These are phyloP conservation scores for Fragilariopsis cylindrus DNA, from an alignment of 108 stramenopile species.

Conservation along the genomic window DNA sequence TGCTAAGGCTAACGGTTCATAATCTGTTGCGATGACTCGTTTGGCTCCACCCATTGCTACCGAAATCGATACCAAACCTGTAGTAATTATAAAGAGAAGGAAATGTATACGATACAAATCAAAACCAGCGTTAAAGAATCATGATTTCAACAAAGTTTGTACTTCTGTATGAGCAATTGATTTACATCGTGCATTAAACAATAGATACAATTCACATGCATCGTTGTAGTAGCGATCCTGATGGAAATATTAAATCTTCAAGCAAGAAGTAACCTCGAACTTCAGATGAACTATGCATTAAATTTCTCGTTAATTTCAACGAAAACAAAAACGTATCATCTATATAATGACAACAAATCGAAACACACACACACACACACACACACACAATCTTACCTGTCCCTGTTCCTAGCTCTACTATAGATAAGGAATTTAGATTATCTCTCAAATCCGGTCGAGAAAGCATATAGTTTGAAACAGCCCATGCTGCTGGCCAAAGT, in stretches of 20 bases:
- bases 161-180: too few species aligned
- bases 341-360: too few species aligned
- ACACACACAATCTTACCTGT: slow-evolving; percentile 16
- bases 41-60: slow-evolving; percentile 43
- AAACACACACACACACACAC: too few species aligned
- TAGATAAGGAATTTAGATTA: slow-evolving; percentile 6
- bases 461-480: slow-evolving; percentile 46
- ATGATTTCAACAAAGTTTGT: too few species aligned
- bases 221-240: slow-evolving; percentile 34
- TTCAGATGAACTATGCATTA: slow-evolving; percentile 47
- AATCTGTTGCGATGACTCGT: slow-evolving; percentile 61
- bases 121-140: too few species aligned
- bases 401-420: slow-evolving; percentile 65
- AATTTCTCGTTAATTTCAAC: slow-evolving; percentile 28
- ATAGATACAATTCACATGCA: too few species aligned
- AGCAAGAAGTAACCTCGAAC: slow-evolving; percentile 44
- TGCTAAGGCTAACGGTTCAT: slow-evolving; percentile 51
- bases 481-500: slow-evolving; percentile 64
- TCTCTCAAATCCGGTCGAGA: slow-evolving; percentile 13
- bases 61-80: slow-evolving; percentile 55
- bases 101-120: too few species aligned
- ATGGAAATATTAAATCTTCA: slow-evolving; percentile 42
- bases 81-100: too few species aligned
- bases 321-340: neutral
- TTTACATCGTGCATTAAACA: too few species aligned